Percentiles rank a stretch among this genome's conserved stretches.
These are phyloP conservation scores for Adiantum capillusveneris DNA, from an alignment of 75 land plant genomes.

Conservation along the genomic window DNA sequence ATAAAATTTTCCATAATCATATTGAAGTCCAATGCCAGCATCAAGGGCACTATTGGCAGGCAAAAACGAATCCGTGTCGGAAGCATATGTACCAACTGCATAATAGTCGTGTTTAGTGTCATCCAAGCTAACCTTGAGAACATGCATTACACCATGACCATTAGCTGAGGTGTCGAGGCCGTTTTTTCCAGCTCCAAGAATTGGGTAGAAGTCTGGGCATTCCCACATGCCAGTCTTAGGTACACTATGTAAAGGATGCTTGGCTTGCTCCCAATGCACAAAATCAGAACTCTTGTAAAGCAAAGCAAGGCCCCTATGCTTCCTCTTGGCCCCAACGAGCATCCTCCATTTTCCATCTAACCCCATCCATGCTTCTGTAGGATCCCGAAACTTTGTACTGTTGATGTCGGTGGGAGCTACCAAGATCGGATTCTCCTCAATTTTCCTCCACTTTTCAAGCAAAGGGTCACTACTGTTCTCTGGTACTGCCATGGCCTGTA, in stretches of 20 bases:
- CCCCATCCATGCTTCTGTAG: slow-evolving; percentile 39
- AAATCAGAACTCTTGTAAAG: slow-evolving; percentile 27
- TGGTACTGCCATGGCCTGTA: slow-evolving; percentile 31
- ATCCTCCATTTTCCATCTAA: slow-evolving; percentile 30
- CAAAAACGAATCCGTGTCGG: slow-evolving; percentile 25
- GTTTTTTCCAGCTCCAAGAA: slow-evolving; percentile 2
- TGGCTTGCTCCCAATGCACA: slow-evolving; percentile 15
- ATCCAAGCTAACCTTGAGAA: slow-evolving; percentile 32
- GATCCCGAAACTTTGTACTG: slow-evolving; percentile 31
- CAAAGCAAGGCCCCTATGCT: slow-evolving; percentile 22
- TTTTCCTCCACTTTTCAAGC: slow-evolving; percentile 32
- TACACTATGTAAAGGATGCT: slow-evolving; percentile 8
- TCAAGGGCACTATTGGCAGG: slow-evolving; percentile 27
- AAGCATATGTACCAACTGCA: slow-evolving; percentile 45
- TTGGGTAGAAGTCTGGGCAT: slow-evolving; percentile 41
- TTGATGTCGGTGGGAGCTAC: slow-evolving; percentile 8
- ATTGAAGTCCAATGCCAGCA: slow-evolving; percentile 36
- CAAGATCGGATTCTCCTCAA: slow-evolving; percentile 32
- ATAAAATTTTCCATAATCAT: slow-evolving; percentile 82
- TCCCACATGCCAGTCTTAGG: slow-evolving; percentile 32
- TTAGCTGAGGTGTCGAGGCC: slow-evolving; percentile 8
- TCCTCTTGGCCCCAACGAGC: slow-evolving; percentile 16
- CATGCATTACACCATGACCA: not conserved
- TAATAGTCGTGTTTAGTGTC: slow-evolving; percentile 43
- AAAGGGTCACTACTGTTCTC: slow-evolving; percentile 21